phyloP scores from a whole-genome alignment of 345 rosid genomes.

The Hibiscus mutabilis region DNA sequence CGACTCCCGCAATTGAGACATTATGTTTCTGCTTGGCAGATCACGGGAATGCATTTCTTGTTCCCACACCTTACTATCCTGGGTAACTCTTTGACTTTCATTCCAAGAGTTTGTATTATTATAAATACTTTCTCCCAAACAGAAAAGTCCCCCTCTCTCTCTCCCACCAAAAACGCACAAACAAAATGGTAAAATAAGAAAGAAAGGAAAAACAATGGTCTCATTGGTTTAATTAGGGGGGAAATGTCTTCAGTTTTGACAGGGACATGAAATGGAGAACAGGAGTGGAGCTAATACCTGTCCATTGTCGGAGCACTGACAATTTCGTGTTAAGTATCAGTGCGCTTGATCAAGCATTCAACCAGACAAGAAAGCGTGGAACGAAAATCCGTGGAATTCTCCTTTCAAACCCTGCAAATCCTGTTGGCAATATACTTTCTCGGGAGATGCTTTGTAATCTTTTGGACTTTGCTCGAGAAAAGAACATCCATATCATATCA shows the following conservation, averaged over 20 bases:
- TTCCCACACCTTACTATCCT: constrained; percentile 87
- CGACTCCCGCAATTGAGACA: constrained; percentile 83
- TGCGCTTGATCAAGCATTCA: constrained; percentile 77
- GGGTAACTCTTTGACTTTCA: constrained; percentile 40
- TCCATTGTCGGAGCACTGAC: constrained; percentile 80
- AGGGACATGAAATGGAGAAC: constrained; percentile 72
- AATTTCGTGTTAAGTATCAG: constrained; percentile 54
- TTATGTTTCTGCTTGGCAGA: constrained; percentile 85
- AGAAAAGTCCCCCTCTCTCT: no score
- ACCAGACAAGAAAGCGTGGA: constrained; percentile 80
- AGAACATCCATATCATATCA: constrained; percentile 75
- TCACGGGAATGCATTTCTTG: constrained; percentile 78
- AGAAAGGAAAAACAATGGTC: neutral
- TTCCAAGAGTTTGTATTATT: neutral
- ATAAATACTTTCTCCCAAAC: neutral
- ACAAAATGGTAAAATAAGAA: no score
- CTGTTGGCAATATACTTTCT: constrained; percentile 71
- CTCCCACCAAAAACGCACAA: no score
- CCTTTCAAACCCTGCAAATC: constrained; percentile 81
- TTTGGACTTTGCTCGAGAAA: constrained; percentile 65
- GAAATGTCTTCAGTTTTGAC: constrained; percentile 61
- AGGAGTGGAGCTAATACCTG: constrained; percentile 83
- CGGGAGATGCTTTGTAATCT: constrained; percentile 48
- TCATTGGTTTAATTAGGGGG: constrained; percentile 9
- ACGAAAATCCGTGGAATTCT: constrained; percentile 62